Evolutionary conservation across 2,329 filamentous ascomycete species (phyloP), one percentile per base, ranked within the genome.

Genomic region (Hymenoscyphus linearis): DNA sequence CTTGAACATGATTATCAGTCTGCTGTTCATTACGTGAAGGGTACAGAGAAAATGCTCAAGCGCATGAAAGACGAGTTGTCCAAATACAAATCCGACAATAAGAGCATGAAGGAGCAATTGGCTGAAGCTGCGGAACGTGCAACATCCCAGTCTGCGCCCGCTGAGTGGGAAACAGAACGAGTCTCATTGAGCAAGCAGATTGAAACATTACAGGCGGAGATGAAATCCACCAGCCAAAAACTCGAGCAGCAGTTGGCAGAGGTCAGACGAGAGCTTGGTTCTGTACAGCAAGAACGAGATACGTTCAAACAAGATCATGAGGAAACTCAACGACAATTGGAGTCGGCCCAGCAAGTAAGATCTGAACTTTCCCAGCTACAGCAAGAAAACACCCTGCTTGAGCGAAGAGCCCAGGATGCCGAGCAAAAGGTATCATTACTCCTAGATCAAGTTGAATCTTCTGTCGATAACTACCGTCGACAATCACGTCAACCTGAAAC

Each of bases 41-140:
- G 95, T 62, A 98, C 95, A 1, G 95, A 99, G 76, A 98, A 97
- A 82, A 97, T 99, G 92, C 84, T 99, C 55, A 93, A 95, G 76
- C 93, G 96, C 75, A 93, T 99, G 82, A 98, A 98, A 79, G 92
- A 97, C 71, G 95, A 99, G 76, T 81, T 99, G n/a, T 82, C 89
- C 59, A 90, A 92, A 61, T 95, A 96, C 77, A 98, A 98, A 81
- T 78, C 85, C 13, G 89, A 95, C 64, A 97, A 97, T 71, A 79
- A 82, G 18, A 89, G 89, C 63, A 80, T 99, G 47, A 93, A 95
- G 74, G 83, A 86, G 54, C 91, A 97, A 70, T 79, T 97, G n/a
- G 83, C 88, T 40, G 81, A 84, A 59, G 79, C 86, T 58, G 87
- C 84, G 74, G 85, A 82, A 67, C 82, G 75, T 67, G 70, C 77